Percentiles rank a stretch among this genome's conserved stretches.
Evolutionary conservation across 2,329 filamentous ascomycete species (phyloP).

Genomic region (Xylariaceae sp.): DNA sequence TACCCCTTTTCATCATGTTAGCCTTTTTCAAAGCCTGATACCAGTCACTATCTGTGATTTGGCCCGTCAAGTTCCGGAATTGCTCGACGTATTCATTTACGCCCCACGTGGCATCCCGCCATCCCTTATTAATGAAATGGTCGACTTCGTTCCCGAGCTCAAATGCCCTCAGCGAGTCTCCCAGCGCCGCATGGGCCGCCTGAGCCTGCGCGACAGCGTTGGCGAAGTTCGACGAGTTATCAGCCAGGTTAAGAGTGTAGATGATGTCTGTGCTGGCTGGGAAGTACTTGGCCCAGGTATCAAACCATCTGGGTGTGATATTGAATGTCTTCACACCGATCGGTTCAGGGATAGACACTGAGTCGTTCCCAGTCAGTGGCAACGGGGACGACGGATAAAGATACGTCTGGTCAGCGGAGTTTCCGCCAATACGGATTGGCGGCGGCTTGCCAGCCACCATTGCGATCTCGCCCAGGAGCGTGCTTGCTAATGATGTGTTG

Average conservation of each 20-base stretch:
- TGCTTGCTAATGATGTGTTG: constrained; percentile 28
- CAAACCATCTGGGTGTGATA: constrained; percentile 33
- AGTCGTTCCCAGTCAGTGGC: constrained; percentile 28
- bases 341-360: constrained; percentile 26
- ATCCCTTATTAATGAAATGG: constrained; percentile 34
- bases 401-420: constrained; percentile 34
- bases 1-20: not conserved
- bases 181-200: constrained; percentile 29
- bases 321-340: constrained; percentile 27
- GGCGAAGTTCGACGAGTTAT: constrained; percentile 30
- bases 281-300: constrained; percentile 32
- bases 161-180: constrained; percentile 28
- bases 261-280: constrained; percentile 30
- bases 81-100: constrained; percentile 31
- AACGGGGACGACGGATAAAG: constrained; percentile 24
- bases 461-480: constrained; percentile 27
- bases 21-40: constrained; percentile 18
- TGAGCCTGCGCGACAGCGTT: constrained; percentile 30
- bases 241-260: constrained; percentile 33
- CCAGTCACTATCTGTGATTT: constrained; percentile 31
- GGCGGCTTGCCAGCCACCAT: constrained; percentile 30
- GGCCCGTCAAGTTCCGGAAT: constrained; percentile 32
- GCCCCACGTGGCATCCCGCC: constrained; percentile 31
- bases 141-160: constrained; percentile 37
- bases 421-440: constrained; percentile 33